Conservation (phyloP, 2,329 filamentous ascomycete species). For the Eurotiales sp. region DNA sequence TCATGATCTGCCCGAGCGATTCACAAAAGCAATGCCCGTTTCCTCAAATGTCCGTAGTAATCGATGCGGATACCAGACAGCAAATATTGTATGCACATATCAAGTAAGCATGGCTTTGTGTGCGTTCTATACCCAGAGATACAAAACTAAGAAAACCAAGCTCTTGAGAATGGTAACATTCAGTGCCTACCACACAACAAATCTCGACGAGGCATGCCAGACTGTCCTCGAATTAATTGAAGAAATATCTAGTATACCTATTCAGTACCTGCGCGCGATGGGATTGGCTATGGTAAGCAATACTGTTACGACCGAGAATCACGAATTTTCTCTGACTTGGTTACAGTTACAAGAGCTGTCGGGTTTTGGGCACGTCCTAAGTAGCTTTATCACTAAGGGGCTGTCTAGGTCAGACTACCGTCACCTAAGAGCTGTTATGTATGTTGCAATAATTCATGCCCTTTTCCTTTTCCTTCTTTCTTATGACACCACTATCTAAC, state of each 20-base stretch:
- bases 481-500: neutral
- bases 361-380: conserved; percentile 5
- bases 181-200: conserved; percentile 8
- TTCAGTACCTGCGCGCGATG: conserved; percentile 7
- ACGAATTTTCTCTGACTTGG: neutral
- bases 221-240: conserved; percentile 8
- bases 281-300: conserved; percentile 4
- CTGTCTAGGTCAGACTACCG: conserved; percentile 5
- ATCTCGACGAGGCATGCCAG: conserved; percentile 6
- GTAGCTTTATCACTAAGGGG: conserved; percentile 3
- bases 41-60: neutral
- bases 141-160: neutral
- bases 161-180: conserved; percentile 7
- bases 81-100: conserved; percentile 8
- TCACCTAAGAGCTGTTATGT: conserved; percentile 7
- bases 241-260: conserved; percentile 10
- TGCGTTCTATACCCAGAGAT: neutral
- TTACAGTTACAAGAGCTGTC: conserved; percentile 7
- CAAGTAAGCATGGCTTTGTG: neutral
- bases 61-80: conserved; percentile 5
- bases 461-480: neutral
- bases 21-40: conserved; percentile 6
- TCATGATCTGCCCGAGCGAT: conserved; percentile 1
- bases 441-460: conserved; percentile 3
- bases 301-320: neutral